Base-by-base conservation (phyloP, 2,329 filamentous ascomycete species). In the Bipolaris gigantea region DNA sequence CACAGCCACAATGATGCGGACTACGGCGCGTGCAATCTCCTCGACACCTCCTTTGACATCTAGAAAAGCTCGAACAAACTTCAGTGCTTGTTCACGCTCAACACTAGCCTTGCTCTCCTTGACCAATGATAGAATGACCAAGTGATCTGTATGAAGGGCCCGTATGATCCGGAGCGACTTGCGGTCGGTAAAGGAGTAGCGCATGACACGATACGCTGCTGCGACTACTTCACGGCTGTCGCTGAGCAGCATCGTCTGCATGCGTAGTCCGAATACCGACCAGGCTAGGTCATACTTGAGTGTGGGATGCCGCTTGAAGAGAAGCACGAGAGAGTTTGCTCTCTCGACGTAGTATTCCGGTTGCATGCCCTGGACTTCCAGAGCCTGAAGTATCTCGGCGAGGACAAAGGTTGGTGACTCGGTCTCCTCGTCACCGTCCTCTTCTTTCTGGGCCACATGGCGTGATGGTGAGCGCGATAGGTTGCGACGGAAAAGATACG, bases 91-190 rank as follows among this genome's bases (percentile, higher is more conserved):
- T 74, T 99, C 94, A 49, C 95, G 85, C 77, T 99, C 94, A 16
- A 99, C 90, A 64, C 93, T 92, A n/a, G 93, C 90, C 74, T 97
- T 97, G 69, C 89, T 89, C 73, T 97, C 94, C 72, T 97, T 97
- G 61, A 95, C 91, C 32, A 99, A 79, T 0, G 94, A 97, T 66
- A 93, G 81, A 35, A 96, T 91, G 25, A 97, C 92, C 18, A 97
- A 80, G 65, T 91, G 93, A 72, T 99, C 95, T 0, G 92, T 97
- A 63, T 97, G 92, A 18, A 97, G 79, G 13, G 83, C 83, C 51
- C 93, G 86, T 57, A 99, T 96, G 45, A 88, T 96, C 71, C 90
- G 89, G 21, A 99, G 81, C 3, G 94, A 99, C 42, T 87, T 87
- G 32, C 92, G 82, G 72, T 99, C 94, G 10, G 93, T 96, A 62